Base-by-base conservation (phyloP, 202 grass and related monocot species). In the Tripidium arundinaceum region DNA sequence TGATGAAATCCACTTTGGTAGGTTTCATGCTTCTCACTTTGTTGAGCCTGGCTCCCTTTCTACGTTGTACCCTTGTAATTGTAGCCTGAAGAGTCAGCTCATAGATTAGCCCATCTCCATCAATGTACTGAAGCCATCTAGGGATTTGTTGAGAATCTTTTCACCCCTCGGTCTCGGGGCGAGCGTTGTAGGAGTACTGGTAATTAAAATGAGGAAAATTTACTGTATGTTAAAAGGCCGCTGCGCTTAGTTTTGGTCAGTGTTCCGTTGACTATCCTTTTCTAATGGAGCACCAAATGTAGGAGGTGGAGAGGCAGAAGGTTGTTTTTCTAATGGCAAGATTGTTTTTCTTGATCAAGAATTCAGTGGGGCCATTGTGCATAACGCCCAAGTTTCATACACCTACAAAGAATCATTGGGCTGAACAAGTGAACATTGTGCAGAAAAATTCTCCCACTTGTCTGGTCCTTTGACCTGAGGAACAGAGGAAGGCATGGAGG, bases 111-210 rank as follows among this genome's bases (percentile, higher is more conserved):
- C 38, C 82, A 39, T 78, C 74, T 33, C 42, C 65, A 71, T 78
- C 65, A 64, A 41, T 41, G 59, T 38, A 62, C 74, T 62, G 40
- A 70, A 77, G 52, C 40, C 39, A 38, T 60, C 37, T 84, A 68
- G 74, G 74, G 74, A 78, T 71, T 71, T 84, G 74, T 19, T 62
- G 54, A 84, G 65, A 78, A 84, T 84, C 74, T 71, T 84, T 84
- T 71, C 47, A 49, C 74, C 46, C 22, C 19, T 47, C n/a, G n/a
- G n/a, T 46, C 26, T 38, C 38, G 49, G 65, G 27, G 49, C 25
- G 36, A 83, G 47, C 63, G 19, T 61, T 9, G n/a, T 19, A 50
- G 46, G 46, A 49, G 16, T 50, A n/a, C 18, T n/a, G 18, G 47
- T n/a, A 60, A 68, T 68, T 70, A 83, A 83, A 70, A 62, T 18